Base-by-base conservation (phyloP, 140 eudicot genomes). In the Oenanthe javanica region DNA sequence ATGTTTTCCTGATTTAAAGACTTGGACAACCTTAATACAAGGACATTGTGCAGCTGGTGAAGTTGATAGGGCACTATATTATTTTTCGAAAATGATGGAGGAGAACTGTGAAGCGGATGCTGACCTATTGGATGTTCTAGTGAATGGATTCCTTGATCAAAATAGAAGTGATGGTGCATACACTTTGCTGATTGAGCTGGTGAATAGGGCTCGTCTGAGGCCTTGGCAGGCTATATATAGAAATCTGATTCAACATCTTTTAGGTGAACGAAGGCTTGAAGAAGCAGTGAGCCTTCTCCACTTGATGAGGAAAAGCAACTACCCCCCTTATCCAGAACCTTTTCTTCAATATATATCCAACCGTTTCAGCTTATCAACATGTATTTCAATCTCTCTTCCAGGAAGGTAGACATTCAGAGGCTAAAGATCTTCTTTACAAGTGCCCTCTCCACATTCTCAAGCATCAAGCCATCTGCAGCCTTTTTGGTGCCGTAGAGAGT, bases 141-240 rank as follows among this genome's bases (percentile, higher is more conserved):
- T 92, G 42, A 83, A 87, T 16, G 97, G 97, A 71, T 88, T 95
- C 77, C 45, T 89, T 54, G 79, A 79, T 52, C 89, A 86, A 71
- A 76, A 84, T 19, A 89, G 83, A 75, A 11, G 79, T 7, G 25
- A 73, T 4, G 92, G 87, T 77, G 97, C 96, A 18, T 84, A 86
- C 51, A 42, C 79, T 36, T 79, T 87, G 25, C 85, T 95, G 3
- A 23, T 69, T 10, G 97, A 92, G 87, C 82, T 89, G 96, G 97
- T 82, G 51, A 75, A 81, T 11, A 90, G 82, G 55, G 85, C 81
- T 54, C 88, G 84, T 43, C 77, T 95, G 80, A 89, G 83, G 74
- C 99, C 99, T 18, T 95, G 97, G 93, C 99, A 95, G 83, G 87
- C 97, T 40, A 92, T 97, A 4, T 95, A 83, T 75, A 95, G 88